Evolutionary conservation across 768 basidiomycete genomes (phyloP).

Genomic region (Rhodotorula kratochvilovae): DNA sequence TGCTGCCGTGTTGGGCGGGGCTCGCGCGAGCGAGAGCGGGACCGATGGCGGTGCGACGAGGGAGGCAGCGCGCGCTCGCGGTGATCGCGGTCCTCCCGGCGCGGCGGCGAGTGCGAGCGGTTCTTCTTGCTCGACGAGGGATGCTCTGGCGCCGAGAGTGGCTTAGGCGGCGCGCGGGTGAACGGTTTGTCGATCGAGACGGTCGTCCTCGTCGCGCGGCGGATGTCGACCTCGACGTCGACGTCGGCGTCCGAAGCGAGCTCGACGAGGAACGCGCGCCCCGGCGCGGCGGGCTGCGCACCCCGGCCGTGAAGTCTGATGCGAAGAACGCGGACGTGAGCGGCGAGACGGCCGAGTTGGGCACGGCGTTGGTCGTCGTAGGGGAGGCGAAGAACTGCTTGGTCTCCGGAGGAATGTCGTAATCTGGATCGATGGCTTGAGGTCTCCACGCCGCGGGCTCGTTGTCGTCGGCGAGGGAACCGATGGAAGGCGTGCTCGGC

Average conservation of each 20-base stretch:
- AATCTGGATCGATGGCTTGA: background rate
- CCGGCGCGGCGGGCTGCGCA: conserved; percentile 14
- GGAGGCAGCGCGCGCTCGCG: background rate
- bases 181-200: background rate
- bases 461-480: background rate
- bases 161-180: too few relatives aligned
- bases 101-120: background rate
- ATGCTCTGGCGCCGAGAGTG: background rate
- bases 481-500: background rate
- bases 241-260: conserved; percentile 7
- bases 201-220: background rate
- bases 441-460: background rate
- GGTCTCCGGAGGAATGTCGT: conserved; percentile 8
- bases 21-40: background rate
- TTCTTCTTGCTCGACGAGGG: background rate
- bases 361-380: background rate
- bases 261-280: conserved; percentile 10
- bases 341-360: conserved; percentile 21
- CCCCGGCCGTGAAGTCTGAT: background rate
- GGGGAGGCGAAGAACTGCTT: conserved; percentile 15
- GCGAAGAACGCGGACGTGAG: conserved; percentile 21
- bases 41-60: background rate
- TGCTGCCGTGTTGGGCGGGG: background rate
- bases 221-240: too few relatives aligned
- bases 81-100: background rate